Percentiles rank a stretch among this genome's conserved stretches.
Conservation (phyloP, 208 protist genomes). For the Crithidia sp. region DNA sequence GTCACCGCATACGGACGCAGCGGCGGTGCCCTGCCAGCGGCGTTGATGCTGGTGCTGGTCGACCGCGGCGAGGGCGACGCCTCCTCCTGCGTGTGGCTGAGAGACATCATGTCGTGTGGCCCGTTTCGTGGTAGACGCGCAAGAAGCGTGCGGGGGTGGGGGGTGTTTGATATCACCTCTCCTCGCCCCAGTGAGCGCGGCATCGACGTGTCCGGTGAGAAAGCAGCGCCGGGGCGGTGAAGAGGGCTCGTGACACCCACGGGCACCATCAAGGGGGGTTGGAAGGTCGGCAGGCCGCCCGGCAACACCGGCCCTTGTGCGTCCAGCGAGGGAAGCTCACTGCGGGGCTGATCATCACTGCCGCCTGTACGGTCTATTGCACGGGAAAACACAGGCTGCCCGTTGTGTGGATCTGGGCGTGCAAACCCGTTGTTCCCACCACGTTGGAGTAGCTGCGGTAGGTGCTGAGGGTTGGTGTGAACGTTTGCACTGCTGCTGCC, state of each 20-base stretch:
- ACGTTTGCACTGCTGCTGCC: background rate
- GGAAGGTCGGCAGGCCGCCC: conserved; percentile 8
- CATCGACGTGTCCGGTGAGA: background rate
- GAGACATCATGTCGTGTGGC: background rate
- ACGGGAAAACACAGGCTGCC: too few relatives aligned
- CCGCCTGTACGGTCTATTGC: background rate
- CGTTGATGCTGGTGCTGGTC: background rate
- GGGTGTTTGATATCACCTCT: too few relatives aligned
- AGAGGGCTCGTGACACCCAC: background rate
- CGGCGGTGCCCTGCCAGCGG: background rate
- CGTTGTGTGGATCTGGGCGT: background rate
- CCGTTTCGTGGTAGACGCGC: background rate
- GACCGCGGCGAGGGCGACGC: background rate
- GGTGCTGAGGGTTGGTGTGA: background rate
- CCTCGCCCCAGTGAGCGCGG: background rate
- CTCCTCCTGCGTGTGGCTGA: conserved; percentile 12
- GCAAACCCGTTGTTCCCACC: conserved; percentile 1
- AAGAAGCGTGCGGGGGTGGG: background rate
- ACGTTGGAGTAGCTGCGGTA: background rate
- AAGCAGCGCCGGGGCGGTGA: background rate
- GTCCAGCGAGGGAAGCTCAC: conserved; percentile 16
- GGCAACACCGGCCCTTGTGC: conserved; percentile 4
- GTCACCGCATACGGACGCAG: background rate
- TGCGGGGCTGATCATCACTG: background rate
- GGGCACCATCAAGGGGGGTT: too few relatives aligned